Evolutionary conservation across 805 yeast genomes (phyloP).

Genomic region (Pichia nakasei): DNA sequence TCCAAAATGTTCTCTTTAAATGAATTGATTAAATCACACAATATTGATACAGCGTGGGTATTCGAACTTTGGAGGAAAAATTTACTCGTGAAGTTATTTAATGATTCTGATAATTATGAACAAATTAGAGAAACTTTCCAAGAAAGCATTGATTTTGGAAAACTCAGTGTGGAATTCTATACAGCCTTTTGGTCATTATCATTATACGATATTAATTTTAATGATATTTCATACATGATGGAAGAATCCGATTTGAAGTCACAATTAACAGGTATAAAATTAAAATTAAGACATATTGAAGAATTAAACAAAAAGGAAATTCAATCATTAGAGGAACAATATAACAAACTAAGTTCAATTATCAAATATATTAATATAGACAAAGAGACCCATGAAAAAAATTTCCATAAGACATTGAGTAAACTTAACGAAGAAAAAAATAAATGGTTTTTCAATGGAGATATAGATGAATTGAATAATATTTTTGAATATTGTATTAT

Average conservation of each 20-base stretch:
- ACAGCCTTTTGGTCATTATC: slow-evolving; percentile 66
- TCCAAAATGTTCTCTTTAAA: slow-evolving; percentile 31
- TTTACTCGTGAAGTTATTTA: slow-evolving; percentile 25
- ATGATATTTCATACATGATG: slow-evolving; percentile 38
- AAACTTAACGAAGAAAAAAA: slow-evolving; percentile 24
- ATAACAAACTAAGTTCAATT: slow-evolving; percentile 22
- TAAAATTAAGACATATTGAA: slow-evolving; percentile 27
- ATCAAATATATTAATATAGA: slow-evolving; percentile 30
- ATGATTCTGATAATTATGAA: slow-evolving; percentile 10
- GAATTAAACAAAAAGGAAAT: slow-evolving; percentile 17
- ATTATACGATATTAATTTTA: slow-evolving; percentile 59
- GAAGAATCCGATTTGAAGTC: slow-evolving; percentile 35
- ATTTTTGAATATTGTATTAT: slow-evolving; percentile 47
- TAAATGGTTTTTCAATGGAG: slow-evolving; percentile 33
- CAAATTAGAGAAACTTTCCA: slow-evolving; percentile 5
- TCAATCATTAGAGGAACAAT: slow-evolving; percentile 18
- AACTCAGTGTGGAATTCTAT: slow-evolving; percentile 37
- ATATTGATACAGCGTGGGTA: slow-evolving; percentile 52
- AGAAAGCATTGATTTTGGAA: slow-evolving; percentile 16
- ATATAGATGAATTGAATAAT: slow-evolving; percentile 32
- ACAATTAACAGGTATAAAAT: slow-evolving; percentile 28
- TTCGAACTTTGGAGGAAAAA: slow-evolving; percentile 69
- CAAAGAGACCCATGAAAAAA: slow-evolving; percentile 35
- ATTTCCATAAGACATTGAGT: slow-evolving; percentile 25
- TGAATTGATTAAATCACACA: slow-evolving; percentile 33